A percentile compares a stretch with the other conserved stretches of the same genome.
Evolutionary conservation across 2,329 filamentous ascomycete genomes (phyloP).

Genomic region (Aspergillus costaricaensis): DNA sequence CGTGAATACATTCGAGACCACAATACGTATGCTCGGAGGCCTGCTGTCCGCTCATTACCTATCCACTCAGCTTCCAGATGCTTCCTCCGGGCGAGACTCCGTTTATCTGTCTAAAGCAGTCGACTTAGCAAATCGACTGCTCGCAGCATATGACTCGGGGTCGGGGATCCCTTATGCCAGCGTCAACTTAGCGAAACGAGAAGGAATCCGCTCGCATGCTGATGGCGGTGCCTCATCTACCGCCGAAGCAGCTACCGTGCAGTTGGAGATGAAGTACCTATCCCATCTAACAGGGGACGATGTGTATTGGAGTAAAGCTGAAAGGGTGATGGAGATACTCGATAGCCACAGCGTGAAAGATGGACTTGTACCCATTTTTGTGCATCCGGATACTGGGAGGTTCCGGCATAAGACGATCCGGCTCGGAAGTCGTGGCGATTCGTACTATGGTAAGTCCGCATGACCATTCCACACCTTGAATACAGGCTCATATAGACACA

Average conservation of each 20-base stretch:
- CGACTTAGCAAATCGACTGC: slow-evolving; percentile 81
- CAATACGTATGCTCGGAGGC: slow-evolving; percentile 32
- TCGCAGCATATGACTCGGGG: slow-evolving; percentile 79
- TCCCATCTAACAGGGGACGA: slow-evolving; percentile 87
- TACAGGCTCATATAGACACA: slow-evolving; percentile 13
- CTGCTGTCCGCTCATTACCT: slow-evolving; percentile 28
- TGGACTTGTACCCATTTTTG: slow-evolving; percentile 85
- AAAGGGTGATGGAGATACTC: slow-evolving; percentile 84
- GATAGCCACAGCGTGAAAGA: slow-evolving; percentile 76
- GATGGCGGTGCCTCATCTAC: slow-evolving; percentile 87
- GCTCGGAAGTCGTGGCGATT: slow-evolving; percentile 87
- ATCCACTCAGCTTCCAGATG: slow-evolving; percentile 16
- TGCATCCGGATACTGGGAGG: slow-evolving; percentile 72
- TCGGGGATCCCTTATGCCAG: slow-evolving; percentile 90
- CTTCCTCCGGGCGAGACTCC: slow-evolving; percentile 69
- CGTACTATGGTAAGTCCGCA: slow-evolving; percentile 68
- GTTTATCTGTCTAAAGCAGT: slow-evolving; percentile 92
- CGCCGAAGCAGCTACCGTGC: slow-evolving; percentile 83
- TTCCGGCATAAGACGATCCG: slow-evolving; percentile 84
- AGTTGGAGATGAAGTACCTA: slow-evolving; percentile 94
- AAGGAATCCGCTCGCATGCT: slow-evolving; percentile 78
- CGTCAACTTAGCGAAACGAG: slow-evolving; percentile 73
- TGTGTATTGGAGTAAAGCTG: slow-evolving; percentile 84
- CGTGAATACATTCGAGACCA: slow-evolving; percentile 33
- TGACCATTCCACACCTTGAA: background rate